Evolutionary conservation across 2,329 filamentous ascomycete genomes (phyloP).

Genomic region (Neophaeococcomyces mojaviensis): DNA sequence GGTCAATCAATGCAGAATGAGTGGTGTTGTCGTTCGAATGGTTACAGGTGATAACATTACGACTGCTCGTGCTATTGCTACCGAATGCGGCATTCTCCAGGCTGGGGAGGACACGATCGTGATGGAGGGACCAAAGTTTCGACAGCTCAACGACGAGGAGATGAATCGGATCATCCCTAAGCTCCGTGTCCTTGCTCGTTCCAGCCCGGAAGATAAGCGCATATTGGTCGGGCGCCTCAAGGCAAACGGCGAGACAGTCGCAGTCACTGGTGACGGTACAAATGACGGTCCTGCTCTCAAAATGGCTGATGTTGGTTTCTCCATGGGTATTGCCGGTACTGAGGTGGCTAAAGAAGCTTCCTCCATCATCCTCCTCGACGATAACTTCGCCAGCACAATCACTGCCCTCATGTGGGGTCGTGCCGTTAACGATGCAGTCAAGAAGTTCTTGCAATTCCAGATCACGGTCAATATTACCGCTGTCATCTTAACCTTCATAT

Average conservation of each 20-base stretch:
- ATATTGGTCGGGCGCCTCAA: constrained; percentile 57
- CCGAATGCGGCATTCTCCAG: constrained; percentile 60
- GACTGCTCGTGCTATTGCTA: constrained; percentile 66
- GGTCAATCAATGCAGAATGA: constrained; percentile 58
- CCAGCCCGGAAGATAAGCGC: constrained; percentile 60
- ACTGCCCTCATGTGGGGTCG: constrained; percentile 63
- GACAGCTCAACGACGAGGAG: constrained; percentile 51
- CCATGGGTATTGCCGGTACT: constrained; percentile 60
- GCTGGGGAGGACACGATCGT: constrained; percentile 48
- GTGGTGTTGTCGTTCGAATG: constrained; percentile 66
- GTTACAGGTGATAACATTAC: constrained; percentile 66
- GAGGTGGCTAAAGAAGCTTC: constrained; percentile 63
- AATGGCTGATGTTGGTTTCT: constrained; percentile 60
- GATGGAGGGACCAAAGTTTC: constrained; percentile 63
- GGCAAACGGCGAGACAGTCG: constrained; percentile 55
- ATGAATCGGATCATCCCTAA: constrained; percentile 53
- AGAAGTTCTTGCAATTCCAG: constrained; percentile 58
- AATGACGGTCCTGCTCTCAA: constrained; percentile 61
- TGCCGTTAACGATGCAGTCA: constrained; percentile 60
- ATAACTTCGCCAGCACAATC: constrained; percentile 59
- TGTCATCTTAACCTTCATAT: constrained; percentile 78
- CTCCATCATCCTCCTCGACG: constrained; percentile 60
- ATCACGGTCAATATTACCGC: constrained; percentile 87
- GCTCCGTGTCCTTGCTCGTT: constrained; percentile 58
- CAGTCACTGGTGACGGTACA: constrained; percentile 58